phyloP scores from a whole-genome alignment of 2,329 filamentous ascomycete species.

The Hymenoscyphus infarciens region DNA sequence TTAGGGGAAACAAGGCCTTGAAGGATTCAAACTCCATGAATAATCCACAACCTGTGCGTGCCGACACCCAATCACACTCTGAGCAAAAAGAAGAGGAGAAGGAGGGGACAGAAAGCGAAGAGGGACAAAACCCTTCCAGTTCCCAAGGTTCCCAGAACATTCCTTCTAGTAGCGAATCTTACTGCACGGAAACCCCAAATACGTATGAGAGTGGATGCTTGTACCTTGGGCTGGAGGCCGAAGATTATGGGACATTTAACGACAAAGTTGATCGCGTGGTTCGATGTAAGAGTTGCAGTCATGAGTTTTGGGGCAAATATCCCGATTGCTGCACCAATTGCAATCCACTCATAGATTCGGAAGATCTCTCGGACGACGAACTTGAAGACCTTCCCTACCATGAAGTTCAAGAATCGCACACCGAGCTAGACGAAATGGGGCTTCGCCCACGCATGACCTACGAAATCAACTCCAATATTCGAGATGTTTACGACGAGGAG shows the following conservation, averaged over 20 bases:
- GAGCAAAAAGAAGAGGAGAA: background rate
- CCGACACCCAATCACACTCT: background rate
- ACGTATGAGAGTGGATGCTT: background rate
- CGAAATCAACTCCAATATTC: background rate
- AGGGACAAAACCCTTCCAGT: background rate
- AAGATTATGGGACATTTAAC: background rate
- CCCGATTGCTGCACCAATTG: slow-evolving; percentile 25
- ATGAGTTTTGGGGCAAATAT: slow-evolving; percentile 26
- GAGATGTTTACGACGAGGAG: background rate
- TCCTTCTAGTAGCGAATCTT: background rate
- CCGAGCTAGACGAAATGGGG: background rate
- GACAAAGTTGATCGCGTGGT: slow-evolving; percentile 17
- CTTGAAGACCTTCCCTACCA: background rate
- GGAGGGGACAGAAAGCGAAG: background rate
- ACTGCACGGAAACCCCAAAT: background rate
- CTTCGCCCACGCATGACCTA: background rate
- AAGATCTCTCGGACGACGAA: background rate
- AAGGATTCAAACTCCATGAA: background rate
- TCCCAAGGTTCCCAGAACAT: background rate
- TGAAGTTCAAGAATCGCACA: background rate
- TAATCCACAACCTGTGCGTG: background rate
- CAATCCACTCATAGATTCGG: background rate
- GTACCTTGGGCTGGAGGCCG: background rate
- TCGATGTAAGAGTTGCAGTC: slow-evolving; percentile 25
- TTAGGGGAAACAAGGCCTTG: too few relatives aligned